These are phyloP conservation scores for Iris macrosiphon DNA, from an alignment of 106 monocot species.

Conservation along the genomic window DNA sequence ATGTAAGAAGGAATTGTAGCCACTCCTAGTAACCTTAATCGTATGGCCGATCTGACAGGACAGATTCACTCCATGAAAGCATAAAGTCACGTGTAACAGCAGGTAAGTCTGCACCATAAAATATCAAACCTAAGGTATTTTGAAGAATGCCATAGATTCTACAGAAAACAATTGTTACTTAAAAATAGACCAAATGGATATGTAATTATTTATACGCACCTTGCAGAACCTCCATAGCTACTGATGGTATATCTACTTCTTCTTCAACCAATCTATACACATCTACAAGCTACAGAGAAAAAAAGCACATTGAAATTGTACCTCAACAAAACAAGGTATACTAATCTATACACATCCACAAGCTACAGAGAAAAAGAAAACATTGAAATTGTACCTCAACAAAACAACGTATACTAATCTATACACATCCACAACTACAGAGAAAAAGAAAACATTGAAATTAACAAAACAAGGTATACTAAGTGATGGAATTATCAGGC, in stretches of 20 bases:
- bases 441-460: no score
- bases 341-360: no score
- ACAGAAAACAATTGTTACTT: neutral
- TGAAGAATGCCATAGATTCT: neutral
- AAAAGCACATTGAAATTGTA: no score
- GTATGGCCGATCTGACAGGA: slow-evolving; percentile 87
- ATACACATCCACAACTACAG: no score
- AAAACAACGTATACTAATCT: no score
- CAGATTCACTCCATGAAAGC: slow-evolving; percentile 88
- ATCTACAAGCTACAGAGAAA: slow-evolving; percentile 79
- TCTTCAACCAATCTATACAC: slow-evolving; percentile 89
- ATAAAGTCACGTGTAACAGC: slow-evolving; percentile 70
- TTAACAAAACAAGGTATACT: no score
- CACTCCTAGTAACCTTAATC: no score
- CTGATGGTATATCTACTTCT: slow-evolving; percentile 66
- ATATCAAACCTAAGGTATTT: neutral
- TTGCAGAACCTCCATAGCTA: slow-evolving; percentile 69
- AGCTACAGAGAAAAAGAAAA: no score
- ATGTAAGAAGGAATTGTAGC: no score
- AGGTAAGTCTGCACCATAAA: slow-evolving; percentile 60
- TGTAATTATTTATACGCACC: slow-evolving; percentile 22
- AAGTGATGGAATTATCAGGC: no score
- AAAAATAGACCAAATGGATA: neutral
- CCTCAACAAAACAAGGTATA: no score
- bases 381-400: no score